phyloP scores from a whole-genome alignment of 2,329 filamentous ascomycete species.

The Cryphonectria nitschkei region DNA sequence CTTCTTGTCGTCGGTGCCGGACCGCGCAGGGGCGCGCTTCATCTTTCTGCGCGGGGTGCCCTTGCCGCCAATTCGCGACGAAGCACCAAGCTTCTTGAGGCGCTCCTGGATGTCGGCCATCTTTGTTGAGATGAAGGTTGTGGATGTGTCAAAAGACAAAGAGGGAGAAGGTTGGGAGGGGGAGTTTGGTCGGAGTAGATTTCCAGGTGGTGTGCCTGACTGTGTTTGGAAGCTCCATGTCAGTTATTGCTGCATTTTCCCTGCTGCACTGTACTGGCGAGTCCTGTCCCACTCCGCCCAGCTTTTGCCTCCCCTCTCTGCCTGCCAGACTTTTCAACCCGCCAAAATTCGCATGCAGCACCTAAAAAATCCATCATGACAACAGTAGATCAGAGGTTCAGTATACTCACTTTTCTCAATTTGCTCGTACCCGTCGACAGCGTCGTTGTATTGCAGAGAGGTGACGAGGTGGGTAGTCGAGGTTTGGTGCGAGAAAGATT shows the following conservation, averaged over 20 bases:
- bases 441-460: conserved; percentile 21
- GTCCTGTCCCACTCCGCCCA: conserved; percentile 6
- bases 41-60: conserved; percentile 96
- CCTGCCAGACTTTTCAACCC: neutral
- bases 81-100: conserved; percentile 61
- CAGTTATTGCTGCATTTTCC: conserved; percentile 24
- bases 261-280: conserved; percentile 11
- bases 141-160: neutral
- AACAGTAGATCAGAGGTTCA: conserved; percentile 6
- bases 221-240: conserved; percentile 25
- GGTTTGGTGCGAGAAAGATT: conserved; percentile 25
- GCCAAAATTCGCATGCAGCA: neutral
- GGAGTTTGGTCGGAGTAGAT: conserved; percentile 21
- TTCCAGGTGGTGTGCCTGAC: conserved; percentile 28
- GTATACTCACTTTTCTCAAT: conserved; percentile 26
- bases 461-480: conserved; percentile 19
- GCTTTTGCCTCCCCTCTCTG: conserved; percentile 8
- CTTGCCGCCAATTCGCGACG: conserved; percentile 81
- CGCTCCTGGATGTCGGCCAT: conserved; percentile 63
- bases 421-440: conserved; percentile 27
- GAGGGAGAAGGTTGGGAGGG: conserved; percentile 29
- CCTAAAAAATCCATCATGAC: neutral
- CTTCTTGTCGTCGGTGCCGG: conserved; percentile 99
- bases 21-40: conserved; percentile 95
- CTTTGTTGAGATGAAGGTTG: conserved; percentile 31